These are phyloP conservation scores for Hyparrhenia diplandra DNA, from an alignment of 176 grass and related monocot genomes.

Conservation along the genomic window DNA sequence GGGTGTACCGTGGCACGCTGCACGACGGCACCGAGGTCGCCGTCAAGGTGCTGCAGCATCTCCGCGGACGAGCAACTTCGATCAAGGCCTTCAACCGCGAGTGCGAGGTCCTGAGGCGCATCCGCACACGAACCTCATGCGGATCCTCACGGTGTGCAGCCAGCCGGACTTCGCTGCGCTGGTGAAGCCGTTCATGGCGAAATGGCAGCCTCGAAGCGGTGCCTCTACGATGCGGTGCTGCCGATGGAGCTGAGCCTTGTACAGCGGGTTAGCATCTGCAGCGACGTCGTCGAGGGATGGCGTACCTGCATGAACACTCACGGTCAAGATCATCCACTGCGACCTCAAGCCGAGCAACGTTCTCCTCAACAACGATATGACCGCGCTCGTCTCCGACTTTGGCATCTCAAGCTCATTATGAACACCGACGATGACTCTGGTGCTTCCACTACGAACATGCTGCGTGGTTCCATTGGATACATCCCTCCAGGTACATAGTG, in stretches of 20 bases:
- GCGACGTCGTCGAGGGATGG: slow-evolving; percentile 85
- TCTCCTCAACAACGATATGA: slow-evolving; percentile 77
- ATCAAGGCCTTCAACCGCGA: slow-evolving; percentile 82
- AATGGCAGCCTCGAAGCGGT: slow-evolving; percentile 86
- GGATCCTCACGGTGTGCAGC: too few relatives aligned
- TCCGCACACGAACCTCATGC: slow-evolving; percentile 76
- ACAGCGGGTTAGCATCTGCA: slow-evolving; percentile 83
- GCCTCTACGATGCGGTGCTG: slow-evolving; percentile 45
- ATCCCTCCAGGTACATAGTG: slow-evolving; percentile 62
- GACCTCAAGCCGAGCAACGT: slow-evolving; percentile 94
- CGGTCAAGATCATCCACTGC: slow-evolving; percentile 85
- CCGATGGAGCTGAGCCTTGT: slow-evolving; percentile 59
- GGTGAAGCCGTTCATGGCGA: slow-evolving; percentile 86
- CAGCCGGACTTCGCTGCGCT: too few relatives aligned
- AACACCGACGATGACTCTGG: slow-evolving; percentile 43
- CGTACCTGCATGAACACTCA: slow-evolving; percentile 88
- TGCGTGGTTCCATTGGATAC: slow-evolving; percentile 85
- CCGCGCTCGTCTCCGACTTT: slow-evolving; percentile 81
- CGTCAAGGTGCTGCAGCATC: slow-evolving; percentile 73
- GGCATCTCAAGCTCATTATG: slow-evolving; percentile 67
- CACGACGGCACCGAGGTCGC: slow-evolving; percentile 65
- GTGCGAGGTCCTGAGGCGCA: slow-evolving; percentile 88
- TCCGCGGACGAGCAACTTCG: slow-evolving; percentile 72
- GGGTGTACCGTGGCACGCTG: slow-evolving; percentile 67
- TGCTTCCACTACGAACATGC: slow-evolving; percentile 67